Base-by-base conservation (phyloP, 371 early-diverging fungal species). In the Circinella umbellata region DNA sequence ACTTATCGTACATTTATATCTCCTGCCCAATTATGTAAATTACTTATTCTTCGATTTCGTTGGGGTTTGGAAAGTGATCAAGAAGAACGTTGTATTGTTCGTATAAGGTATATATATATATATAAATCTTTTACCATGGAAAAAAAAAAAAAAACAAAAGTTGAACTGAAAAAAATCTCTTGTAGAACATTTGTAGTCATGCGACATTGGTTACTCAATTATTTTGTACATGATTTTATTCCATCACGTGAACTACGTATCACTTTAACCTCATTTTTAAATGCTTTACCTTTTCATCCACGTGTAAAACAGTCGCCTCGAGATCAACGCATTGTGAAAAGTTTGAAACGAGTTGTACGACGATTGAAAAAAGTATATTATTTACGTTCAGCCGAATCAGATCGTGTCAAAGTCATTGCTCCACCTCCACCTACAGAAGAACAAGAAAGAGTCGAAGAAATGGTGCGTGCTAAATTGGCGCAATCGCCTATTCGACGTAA, bases 171-270 rank as follows among this genome's bases (percentile, higher is more conserved):
- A 10, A 10, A 10, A 10, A 38, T 55, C 9, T 9, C 57, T 37
- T 36, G 4, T 42, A 85, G 91, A 64, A 85, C 88, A 2, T 91
- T 90, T 81, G 89, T 91, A 11, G 85, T 87, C 15, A 65, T 91
- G 61, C 82, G 91, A 35, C 90, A 90, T 55, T 91, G 91, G 91
- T 67, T 91, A 51, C 70, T 87, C 8, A 89, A 90, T 63, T 90
- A 90, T 65, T 91, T 88, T 66, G 76, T 85, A 17, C 85, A 84
- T 64, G 91, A 91, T 66, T 91, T 91, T 73, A 80, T 84, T 60
- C 82, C 81, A 3, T 82, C 76, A 35, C 79, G 80, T n/a, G 76
- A 80, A 0, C 69, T 91, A 11, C 82, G 89, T 3, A 61, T 76
- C 7, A 76, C 70, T 2, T 62, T 89, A 4, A 81, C 83, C 7